These are phyloP conservation scores for Trichoderma hamatum DNA, from an alignment of 2,329 filamentous ascomycete species.

Conservation along the genomic window DNA sequence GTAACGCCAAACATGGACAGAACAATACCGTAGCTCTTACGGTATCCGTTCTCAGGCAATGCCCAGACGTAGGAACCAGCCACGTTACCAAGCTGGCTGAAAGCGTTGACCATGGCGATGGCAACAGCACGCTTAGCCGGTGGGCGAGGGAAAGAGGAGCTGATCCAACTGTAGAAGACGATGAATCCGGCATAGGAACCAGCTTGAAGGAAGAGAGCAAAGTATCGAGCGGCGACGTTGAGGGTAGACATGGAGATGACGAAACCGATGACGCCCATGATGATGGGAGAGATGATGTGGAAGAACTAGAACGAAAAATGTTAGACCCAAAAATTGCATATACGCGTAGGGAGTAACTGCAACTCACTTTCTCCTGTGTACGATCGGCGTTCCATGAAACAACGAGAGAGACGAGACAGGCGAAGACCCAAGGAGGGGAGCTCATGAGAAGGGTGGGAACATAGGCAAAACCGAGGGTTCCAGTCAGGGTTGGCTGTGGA, in stretches of 20 bases:
- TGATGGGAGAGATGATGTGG: slow-evolving; percentile 59
- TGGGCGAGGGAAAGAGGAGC: slow-evolving; percentile 59
- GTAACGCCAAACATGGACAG: slow-evolving; percentile 66
- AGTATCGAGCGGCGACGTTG: slow-evolving; percentile 59
- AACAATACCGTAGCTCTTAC: slow-evolving; percentile 67
- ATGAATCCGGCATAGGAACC: slow-evolving; percentile 61
- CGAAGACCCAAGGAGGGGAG: slow-evolving; percentile 61
- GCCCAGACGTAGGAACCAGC: slow-evolving; percentile 67
- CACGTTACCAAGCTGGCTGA: slow-evolving; percentile 60
- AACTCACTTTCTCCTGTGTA: slow-evolving; percentile 54
- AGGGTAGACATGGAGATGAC: slow-evolving; percentile 62
- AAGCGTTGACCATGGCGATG: slow-evolving; percentile 63
- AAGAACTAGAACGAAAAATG: slow-evolving; percentile 47
- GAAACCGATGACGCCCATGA: slow-evolving; percentile 58
- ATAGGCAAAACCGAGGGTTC: slow-evolving; percentile 56
- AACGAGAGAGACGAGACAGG: slow-evolving; percentile 58
- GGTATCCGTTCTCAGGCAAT: slow-evolving; percentile 61
- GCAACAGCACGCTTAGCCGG: slow-evolving; percentile 64
- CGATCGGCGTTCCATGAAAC: slow-evolving; percentile 60
- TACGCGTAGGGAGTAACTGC: background rate
- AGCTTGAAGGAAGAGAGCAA: slow-evolving; percentile 63
- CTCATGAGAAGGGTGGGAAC: slow-evolving; percentile 59
- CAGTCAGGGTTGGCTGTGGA: slow-evolving; percentile 52
- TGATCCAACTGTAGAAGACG: slow-evolving; percentile 62
- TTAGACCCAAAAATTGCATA: background rate